These are phyloP conservation scores for Boletus huronensis DNA, from an alignment of 768 basidiomycete genomes.

Conservation along the genomic window DNA sequence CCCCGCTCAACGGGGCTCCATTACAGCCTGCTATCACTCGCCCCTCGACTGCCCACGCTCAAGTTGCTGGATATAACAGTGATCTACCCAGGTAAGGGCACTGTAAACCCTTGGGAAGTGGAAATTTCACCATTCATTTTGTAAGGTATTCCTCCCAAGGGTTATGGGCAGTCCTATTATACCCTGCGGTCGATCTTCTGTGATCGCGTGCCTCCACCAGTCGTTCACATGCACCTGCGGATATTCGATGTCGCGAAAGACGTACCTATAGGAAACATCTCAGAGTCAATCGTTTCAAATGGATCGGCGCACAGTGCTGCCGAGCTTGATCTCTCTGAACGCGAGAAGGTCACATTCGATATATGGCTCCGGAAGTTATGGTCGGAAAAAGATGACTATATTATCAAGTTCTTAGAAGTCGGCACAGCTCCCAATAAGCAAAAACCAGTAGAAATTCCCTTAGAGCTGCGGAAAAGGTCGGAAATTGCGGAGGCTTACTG, in stretches of 20 bases:
- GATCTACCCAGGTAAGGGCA: constrained; percentile 72
- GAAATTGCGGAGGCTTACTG: constrained; percentile 69
- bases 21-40: constrained; percentile 77
- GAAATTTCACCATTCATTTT: not conserved
- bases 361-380: constrained; percentile 79
- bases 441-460: constrained; percentile 50
- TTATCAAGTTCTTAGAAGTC: constrained; percentile 61
- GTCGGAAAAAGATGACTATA: constrained; percentile 78
- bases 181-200: constrained; percentile 88
- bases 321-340: constrained; percentile 50
- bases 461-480: constrained; percentile 48
- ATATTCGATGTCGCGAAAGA: constrained; percentile 64
- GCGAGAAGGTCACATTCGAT: constrained; percentile 70
- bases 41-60: constrained; percentile 71
- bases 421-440: constrained; percentile 41
- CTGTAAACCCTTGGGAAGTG: not conserved
- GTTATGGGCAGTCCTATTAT: constrained; percentile 86
- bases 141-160: constrained; percentile 69
- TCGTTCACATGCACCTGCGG: constrained; percentile 83
- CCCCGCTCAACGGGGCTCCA: constrained; percentile 92
- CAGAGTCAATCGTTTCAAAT: constrained; percentile 31
- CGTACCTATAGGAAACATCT: constrained; percentile 67
- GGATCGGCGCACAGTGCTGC: constrained; percentile 29
- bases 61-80: constrained; percentile 89
- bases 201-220: constrained; percentile 75